Evolutionary conservation across 1,284 basidiomycete species (phyloP).

Genomic region (Prillingera fragicola): DNA sequence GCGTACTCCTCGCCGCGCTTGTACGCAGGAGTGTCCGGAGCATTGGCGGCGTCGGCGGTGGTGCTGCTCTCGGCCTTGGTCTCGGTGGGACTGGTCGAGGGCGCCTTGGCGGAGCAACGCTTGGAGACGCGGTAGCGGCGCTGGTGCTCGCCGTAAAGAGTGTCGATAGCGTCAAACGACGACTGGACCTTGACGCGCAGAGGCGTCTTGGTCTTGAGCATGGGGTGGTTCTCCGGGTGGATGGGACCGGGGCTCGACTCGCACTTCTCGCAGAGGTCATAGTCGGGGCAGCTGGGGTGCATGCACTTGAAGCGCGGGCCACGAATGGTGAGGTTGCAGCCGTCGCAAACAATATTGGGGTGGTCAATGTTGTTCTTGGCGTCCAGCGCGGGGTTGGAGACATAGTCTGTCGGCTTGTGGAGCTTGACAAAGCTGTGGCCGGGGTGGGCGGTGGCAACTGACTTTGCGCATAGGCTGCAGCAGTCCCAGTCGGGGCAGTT

Average conservation of each 20-base stretch:
- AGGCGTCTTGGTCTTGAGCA: constrained; percentile 66
- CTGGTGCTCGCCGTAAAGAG: constrained; percentile 18
- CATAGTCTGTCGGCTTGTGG: constrained; percentile 53
- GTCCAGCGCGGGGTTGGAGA: constrained; percentile 16
- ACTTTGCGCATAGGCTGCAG: constrained; percentile 65
- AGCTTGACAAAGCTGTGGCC: constrained; percentile 69
- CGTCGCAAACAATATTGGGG: constrained; percentile 40
- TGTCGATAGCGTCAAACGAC: constrained; percentile 19
- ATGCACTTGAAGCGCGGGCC: constrained; percentile 57
- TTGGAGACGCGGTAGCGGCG: constrained; percentile 8
- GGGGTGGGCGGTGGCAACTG: constrained; percentile 64
- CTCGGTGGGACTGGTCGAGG: neutral
- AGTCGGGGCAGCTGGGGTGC: constrained; percentile 73
- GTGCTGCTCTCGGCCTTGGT: neutral
- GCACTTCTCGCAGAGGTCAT: constrained; percentile 73
- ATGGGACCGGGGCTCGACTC: constrained; percentile 72
- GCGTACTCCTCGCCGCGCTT: constrained; percentile 13
- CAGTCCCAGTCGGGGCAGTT: constrained; percentile 52
- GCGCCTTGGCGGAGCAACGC: neutral
- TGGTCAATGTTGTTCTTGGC: constrained; percentile 52
- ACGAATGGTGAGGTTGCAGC: constrained; percentile 36
- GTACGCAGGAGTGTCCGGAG: neutral
- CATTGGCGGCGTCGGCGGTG: neutral
- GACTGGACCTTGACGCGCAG: constrained; percentile 34
- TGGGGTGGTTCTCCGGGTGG: constrained; percentile 67